Percentiles rank a stretch among this genome's conserved stretches.
Evolutionary conservation across 768 basidiomycete genomes (phyloP).

Genomic region (Agrocybe chaxingu): DNA sequence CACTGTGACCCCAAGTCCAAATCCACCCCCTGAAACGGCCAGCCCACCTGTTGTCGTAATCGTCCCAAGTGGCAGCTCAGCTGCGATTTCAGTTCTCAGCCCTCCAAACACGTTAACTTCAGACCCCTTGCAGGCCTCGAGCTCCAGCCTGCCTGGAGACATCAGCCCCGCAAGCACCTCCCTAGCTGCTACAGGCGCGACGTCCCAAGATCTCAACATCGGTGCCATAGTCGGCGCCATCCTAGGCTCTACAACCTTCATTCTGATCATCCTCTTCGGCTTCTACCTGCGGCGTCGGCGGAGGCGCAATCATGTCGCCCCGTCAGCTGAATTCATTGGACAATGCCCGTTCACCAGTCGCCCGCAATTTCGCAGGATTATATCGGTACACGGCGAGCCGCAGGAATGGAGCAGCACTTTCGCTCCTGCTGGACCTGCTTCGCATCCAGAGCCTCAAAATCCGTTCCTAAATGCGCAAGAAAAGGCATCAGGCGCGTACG

Average conservation of each 20-base stretch:
- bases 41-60: too few relatives aligned
- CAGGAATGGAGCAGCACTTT: background rate
- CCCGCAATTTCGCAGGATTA: conserved; percentile 3
- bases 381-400: too few relatives aligned
- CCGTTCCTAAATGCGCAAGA: too few relatives aligned
- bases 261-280: conserved; percentile 30
- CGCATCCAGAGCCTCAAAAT: too few relatives aligned
- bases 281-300: conserved; percentile 40
- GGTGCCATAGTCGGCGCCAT: conserved; percentile 55
- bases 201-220: conserved; percentile 19
- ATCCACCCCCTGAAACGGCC: background rate
- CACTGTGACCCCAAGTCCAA: background rate
- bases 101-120: too few relatives aligned
- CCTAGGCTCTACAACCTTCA: conserved; percentile 42
- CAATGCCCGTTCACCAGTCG: conserved; percentile 12
- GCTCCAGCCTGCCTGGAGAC: background rate
- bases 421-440: background rate
- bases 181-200: conserved; percentile 3
- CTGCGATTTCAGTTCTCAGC: too few relatives aligned
- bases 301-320: conserved; percentile 40
- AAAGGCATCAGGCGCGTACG: too few relatives aligned
- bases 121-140: background rate
- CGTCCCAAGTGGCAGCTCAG: too few relatives aligned
- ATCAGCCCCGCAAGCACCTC: background rate
- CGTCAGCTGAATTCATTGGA: conserved; percentile 57